Percentiles rank a stretch among this genome's conserved stretches.
Evolutionary conservation across 2,329 filamentous ascomycete species (phyloP).

Genomic region (Ophiocordyceps camponoti-leonardi): DNA sequence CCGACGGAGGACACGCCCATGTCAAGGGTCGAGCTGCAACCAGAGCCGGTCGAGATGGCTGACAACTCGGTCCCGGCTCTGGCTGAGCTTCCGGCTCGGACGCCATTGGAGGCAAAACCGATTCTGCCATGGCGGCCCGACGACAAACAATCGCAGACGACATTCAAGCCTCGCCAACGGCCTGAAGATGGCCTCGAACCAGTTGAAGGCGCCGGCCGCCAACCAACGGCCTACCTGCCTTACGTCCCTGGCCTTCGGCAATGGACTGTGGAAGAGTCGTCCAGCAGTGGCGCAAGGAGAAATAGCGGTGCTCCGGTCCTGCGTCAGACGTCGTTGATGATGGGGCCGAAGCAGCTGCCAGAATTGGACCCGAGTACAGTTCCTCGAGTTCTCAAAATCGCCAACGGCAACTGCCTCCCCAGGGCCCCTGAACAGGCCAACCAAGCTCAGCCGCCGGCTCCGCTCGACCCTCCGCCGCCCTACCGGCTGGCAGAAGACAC

Average conservation of each 20-base stretch:
- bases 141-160: not conserved
- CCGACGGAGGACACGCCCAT: conserved; percentile 22
- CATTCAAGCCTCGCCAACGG: not conserved
- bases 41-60: conserved; percentile 26
- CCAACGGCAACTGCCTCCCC: not conserved
- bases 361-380: conserved; percentile 6
- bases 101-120: not conserved
- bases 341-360: conserved; percentile 5
- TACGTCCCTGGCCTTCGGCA: conserved; percentile 3
- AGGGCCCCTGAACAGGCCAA: conserved; percentile 1
- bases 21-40: conserved; percentile 24
- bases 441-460: conserved; percentile 4
- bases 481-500: not conserved
- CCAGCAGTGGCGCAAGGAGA: conserved; percentile 1
- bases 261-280: not conserved
- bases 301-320: conserved; percentile 7
- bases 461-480: not conserved
- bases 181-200: not conserved
- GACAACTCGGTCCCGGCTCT: conserved; percentile 19
- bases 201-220: not conserved
- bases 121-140: not conserved
- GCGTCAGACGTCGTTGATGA: conserved; percentile 9
- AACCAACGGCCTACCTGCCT: conserved; percentile 1
- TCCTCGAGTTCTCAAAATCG: conserved; percentile 5
- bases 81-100: conserved; percentile 21